A percentile compares a stretch with the other conserved stretches of the same genome.
phyloP scores from a whole-genome alignment of 2,329 filamentous ascomycete species.

The Biscogniauxia mediterranea region DNA sequence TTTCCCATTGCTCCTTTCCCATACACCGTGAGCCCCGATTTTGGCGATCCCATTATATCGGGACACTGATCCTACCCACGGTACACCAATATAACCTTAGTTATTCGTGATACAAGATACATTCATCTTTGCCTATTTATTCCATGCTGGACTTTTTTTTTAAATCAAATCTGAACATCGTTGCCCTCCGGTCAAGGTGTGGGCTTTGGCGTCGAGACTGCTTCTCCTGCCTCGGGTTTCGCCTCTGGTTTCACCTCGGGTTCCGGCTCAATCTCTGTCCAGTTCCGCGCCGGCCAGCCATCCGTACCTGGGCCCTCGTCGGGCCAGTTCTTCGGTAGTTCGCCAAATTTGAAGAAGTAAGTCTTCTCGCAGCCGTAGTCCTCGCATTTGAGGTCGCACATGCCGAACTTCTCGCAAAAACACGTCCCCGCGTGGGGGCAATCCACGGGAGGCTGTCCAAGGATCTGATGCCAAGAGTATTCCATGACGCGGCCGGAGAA shows the following conservation, averaged over 20 bases:
- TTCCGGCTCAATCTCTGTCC: conserved; percentile 6
- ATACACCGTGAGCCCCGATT: too few relatives aligned
- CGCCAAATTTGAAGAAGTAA: conserved; percentile 35
- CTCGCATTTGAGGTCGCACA: conserved; percentile 39
- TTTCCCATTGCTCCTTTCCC: too few relatives aligned
- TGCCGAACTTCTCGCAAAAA: conserved; percentile 57
- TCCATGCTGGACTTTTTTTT: neutral
- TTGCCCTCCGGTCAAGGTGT: neutral
- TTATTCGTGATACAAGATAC: neutral
- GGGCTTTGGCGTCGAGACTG: neutral
- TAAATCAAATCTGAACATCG: neutral
- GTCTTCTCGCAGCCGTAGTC: conserved; percentile 44
- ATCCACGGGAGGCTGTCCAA: conserved; percentile 39
- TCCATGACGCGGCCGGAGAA: conserved; percentile 52
- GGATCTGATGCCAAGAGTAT: conserved; percentile 50
- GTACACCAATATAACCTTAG: too few relatives aligned
- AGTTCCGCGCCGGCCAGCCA: conserved; percentile 11
- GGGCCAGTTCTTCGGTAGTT: conserved; percentile 13
- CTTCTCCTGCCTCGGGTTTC: neutral
- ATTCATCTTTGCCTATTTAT: neutral
- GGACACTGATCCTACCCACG: too few relatives aligned
- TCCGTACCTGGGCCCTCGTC: conserved; percentile 9
- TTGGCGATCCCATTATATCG: too few relatives aligned
- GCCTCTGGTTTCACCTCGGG: neutral
- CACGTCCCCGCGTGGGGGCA: conserved; percentile 53